Base-by-base conservation (phyloP, 73 alveolate species). In the Effrenium voratum region DNA sequence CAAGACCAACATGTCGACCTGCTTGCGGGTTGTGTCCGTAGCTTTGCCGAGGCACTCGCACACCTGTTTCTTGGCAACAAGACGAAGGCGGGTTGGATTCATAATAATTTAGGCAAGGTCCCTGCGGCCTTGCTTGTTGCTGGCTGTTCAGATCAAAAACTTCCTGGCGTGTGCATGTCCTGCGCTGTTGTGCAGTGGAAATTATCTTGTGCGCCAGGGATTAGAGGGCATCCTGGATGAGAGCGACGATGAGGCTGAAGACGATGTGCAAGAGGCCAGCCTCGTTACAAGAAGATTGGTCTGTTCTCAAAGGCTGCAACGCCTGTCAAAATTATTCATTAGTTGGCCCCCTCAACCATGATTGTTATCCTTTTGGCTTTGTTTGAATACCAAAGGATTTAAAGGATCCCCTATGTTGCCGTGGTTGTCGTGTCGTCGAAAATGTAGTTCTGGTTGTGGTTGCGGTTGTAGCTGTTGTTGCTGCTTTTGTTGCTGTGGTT, bases 21-120 rank as follows among this genome's bases (percentile, higher is more conserved):
- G n/a, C n/a, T n/a, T n/a, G n/a, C n/a, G n/a, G n/a, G n/a, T n/a
- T n/a, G n/a, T n/a, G 28, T 26, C 24, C 41, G 45, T 19, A 22
- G 3, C 13, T 19, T 32, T 26, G 98, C 77, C 38, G 24, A 84
- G 93, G 97, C 99, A n/a, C 99, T 99, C 43, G 99, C 99, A 83
- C 94, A 99, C 98, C 98, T 99, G 98, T 99, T 99, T 99, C 99
- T 99, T 43, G 99, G 99, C 83, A 98, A 99, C 94, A 98, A 99
- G 90, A 92, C 91, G 15, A 92, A 92, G 91, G 97, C 57, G 28
- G 41, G 10, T 8, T 34, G 8, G 32, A 4, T 13, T 19, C 32
- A 4, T 63, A 6, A 63, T 44, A 44, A 19, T 70, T 70, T 8
- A 44, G 16, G 44, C 44, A 38, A 10, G 19, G 13, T n/a, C 49